Evolutionary conservation across 495 filamentous ascomycete genomes (phyloP).

Genomic region (Penicillium ucsense): DNA sequence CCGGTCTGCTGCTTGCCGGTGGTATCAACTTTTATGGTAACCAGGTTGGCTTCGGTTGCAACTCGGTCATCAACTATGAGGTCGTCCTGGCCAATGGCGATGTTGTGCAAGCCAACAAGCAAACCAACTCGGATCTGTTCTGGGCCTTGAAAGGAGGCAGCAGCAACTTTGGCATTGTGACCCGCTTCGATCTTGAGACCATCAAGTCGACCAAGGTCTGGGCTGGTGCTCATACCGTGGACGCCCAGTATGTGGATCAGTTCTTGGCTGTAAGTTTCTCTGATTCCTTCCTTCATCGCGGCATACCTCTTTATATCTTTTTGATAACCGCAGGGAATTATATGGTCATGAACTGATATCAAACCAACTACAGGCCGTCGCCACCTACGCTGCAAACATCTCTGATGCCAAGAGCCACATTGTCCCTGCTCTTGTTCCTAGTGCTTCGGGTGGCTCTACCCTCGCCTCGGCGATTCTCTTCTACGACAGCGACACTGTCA

Average conservation of each 20-base stretch:
- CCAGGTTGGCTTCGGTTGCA: slow-evolving; percentile 39
- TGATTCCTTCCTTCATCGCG: neutral
- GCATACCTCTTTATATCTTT: too few relatives aligned
- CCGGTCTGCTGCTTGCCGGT: slow-evolving; percentile 40
- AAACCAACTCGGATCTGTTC: slow-evolving; percentile 47
- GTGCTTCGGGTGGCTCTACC: slow-evolving; percentile 8
- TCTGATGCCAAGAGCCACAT: slow-evolving; percentile 25
- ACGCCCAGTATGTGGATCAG: slow-evolving; percentile 17
- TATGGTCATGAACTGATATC: too few relatives aligned
- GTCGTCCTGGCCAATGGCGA: slow-evolving; percentile 51
- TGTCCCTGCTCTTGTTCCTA: slow-evolving; percentile 22
- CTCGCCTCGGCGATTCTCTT: slow-evolving; percentile 28
- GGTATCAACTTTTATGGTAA: slow-evolving; percentile 41
- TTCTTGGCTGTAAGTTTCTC: slow-evolving; percentile 18
- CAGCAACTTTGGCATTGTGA: slow-evolving; percentile 48
- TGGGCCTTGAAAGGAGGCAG: slow-evolving; percentile 48
- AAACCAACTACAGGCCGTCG: slow-evolving; percentile 13
- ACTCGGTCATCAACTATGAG: slow-evolving; percentile 44
- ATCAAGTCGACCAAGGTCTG: slow-evolving; percentile 39
- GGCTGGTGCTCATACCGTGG: slow-evolving; percentile 29
- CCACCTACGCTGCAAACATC: slow-evolving; percentile 21
- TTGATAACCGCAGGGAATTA: too few relatives aligned
- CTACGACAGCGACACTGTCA: slow-evolving; percentile 22
- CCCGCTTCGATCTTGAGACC: slow-evolving; percentile 37
- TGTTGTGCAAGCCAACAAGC: slow-evolving; percentile 42